A percentile compares a stretch with the other conserved stretches of the same genome.
Evolutionary conservation across 176 grass and related monocot genomes (phyloP).

Genomic region (Poa pratensis): DNA sequence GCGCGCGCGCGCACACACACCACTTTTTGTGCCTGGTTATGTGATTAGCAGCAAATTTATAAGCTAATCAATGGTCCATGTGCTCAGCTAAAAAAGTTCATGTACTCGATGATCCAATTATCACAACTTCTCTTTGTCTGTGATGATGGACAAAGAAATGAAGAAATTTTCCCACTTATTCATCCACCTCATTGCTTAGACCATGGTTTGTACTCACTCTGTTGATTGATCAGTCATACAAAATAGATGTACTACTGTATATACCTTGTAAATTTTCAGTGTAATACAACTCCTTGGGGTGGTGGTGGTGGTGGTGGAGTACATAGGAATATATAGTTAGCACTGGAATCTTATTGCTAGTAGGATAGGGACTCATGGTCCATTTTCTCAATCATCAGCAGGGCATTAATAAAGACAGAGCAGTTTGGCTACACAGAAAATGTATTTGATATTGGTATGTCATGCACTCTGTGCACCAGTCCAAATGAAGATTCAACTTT

Average conservation of each 20-base stretch:
- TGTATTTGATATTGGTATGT: neutral
- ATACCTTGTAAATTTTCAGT: neutral
- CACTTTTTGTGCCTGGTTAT: neutral
- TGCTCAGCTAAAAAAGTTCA: neutral
- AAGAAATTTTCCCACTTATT: neutral
- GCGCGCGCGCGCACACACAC: neutral
- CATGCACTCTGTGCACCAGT: neutral
- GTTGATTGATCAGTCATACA: neutral
- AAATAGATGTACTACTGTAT: neutral
- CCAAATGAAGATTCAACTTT: slow-evolving; percentile 2
- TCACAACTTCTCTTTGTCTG: neutral
- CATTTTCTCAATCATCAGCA: neutral
- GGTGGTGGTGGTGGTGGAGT: neutral
- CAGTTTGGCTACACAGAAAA: slow-evolving; percentile 1
- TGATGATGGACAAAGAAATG: neutral
- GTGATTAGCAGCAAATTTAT: slow-evolving; percentile 7
- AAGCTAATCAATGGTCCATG: slow-evolving; percentile 3
- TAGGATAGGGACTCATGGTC: neutral
- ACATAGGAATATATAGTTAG: neutral
- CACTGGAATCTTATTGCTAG: slow-evolving; percentile 32
- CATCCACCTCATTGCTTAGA: neutral
- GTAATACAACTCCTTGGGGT: neutral
- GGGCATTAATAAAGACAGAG: neutral
- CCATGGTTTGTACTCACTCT: slow-evolving; percentile 21
- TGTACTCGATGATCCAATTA: neutral